Conservation (phyloP, 2,329 filamentous ascomycete genomes). For the Stachybotrys echinatus region DNA sequence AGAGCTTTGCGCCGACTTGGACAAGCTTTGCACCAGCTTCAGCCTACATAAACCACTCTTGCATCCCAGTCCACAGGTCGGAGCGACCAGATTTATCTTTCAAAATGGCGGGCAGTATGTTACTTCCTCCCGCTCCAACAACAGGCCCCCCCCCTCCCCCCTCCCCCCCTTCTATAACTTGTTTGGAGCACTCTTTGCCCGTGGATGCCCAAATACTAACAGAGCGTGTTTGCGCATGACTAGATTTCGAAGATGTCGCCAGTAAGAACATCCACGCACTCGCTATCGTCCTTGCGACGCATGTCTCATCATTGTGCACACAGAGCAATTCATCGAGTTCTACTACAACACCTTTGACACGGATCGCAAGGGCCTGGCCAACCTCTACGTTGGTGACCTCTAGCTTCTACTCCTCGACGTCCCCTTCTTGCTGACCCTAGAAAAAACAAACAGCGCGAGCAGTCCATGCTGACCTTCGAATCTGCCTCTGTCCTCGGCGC, state of each 20-base stretch:
- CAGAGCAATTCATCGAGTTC: conserved; percentile 82
- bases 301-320: conserved; percentile 4
- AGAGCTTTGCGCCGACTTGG: conserved; percentile 26
- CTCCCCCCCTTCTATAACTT: no score
- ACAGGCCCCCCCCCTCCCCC: neutral
- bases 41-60: conserved; percentile 2
- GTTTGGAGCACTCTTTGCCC: neutral
- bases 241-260: conserved; percentile 41
- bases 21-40: conserved; percentile 6
- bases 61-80: no score
- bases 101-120: conserved; percentile 20
- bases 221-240: neutral
- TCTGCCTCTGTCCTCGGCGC: conserved; percentile 60
- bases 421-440: neutral
- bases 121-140: neutral
- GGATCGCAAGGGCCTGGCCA: conserved; percentile 57
- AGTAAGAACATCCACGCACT: conserved; percentile 30
- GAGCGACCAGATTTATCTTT: neutral
- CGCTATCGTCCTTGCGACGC: neutral
- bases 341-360: conserved; percentile 88
- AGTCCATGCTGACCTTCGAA: conserved; percentile 95
- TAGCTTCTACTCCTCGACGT: neutral
- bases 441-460: conserved; percentile 67
- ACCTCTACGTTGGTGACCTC: conserved; percentile 72
- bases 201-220: conserved; percentile 13